These are phyloP conservation scores for Alternaria viburni DNA, from an alignment of 2,329 filamentous ascomycete species.

Conservation along the genomic window DNA sequence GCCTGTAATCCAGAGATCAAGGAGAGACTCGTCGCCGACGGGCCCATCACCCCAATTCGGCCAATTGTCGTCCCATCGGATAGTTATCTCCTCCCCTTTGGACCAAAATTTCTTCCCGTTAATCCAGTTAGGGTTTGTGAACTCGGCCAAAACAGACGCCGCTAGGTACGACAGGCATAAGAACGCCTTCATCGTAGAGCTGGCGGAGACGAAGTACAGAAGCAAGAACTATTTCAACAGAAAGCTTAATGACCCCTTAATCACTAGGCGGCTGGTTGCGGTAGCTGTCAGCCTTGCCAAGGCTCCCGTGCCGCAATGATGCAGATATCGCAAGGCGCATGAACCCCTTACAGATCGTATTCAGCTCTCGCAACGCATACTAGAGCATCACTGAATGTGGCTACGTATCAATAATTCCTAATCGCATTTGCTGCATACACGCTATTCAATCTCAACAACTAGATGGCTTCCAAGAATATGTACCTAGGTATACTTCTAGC, in stretches of 20 bases:
- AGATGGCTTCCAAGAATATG: too few relatives aligned
- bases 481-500: too few relatives aligned
- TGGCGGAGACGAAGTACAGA: neutral
- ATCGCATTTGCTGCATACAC: too few relatives aligned
- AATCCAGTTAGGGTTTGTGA: neutral
- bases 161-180: neutral
- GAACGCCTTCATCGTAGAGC: neutral
- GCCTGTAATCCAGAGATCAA: neutral
- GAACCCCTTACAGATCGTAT: neutral
- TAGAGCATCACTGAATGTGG: too few relatives aligned
- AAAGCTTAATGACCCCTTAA: neutral
- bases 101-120: neutral
- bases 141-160: neutral
- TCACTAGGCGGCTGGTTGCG: neutral
- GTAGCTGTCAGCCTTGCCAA: neutral
- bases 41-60: neutral
- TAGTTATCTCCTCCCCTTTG: neutral
- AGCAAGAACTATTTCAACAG: neutral
- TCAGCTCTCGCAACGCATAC: neutral
- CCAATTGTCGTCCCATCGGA: neutral
- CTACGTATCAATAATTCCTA: too few relatives aligned
- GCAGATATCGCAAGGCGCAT: neutral
- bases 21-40: neutral
- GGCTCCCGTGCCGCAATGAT: neutral
- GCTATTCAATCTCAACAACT: too few relatives aligned